Conservation (phyloP, 495 filamentous ascomycete species). For the Usnea hakonensis region DNA sequence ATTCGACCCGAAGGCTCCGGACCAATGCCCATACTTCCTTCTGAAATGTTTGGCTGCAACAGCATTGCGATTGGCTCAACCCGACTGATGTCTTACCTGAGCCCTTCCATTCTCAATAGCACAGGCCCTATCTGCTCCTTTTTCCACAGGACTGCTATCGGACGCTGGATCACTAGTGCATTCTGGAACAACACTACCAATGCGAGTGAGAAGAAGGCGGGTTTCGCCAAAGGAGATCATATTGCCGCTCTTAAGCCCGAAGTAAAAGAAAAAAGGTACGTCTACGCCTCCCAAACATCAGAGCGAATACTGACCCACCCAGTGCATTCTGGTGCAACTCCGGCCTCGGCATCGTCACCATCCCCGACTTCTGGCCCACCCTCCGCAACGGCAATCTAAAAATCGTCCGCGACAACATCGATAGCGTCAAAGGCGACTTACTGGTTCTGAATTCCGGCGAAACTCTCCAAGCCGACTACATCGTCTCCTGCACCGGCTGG, state of each 20-base stretch:
- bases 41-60: slow-evolving; percentile 14
- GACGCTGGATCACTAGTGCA: background rate
- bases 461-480: slow-evolving; percentile 21
- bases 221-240: background rate
- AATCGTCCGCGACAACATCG: slow-evolving; percentile 23
- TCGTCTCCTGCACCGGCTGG: slow-evolving; percentile 32
- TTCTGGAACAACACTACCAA: background rate
- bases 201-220: background rate
- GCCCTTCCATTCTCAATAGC: slow-evolving; percentile 23
- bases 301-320: background rate
- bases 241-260: slow-evolving; percentile 9
- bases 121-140: slow-evolving; percentile 14
- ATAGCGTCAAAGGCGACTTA: background rate
- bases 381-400: slow-evolving; percentile 30
- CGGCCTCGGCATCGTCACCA: slow-evolving; percentile 30
- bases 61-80: slow-evolving; percentile 18
- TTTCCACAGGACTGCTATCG: slow-evolving; percentile 13
- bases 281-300: background rate
- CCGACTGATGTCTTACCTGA: slow-evolving; percentile 14
- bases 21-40: slow-evolving; percentile 21
- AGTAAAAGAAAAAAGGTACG: background rate
- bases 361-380: slow-evolving; percentile 32
- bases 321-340: slow-evolving; percentile 36
- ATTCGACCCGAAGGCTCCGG: slow-evolving; percentile 35
- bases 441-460: slow-evolving; percentile 8